phyloP scores from a whole-genome alignment of 495 filamentous ascomycete species.

The Daldinia caldariorum region DNA sequence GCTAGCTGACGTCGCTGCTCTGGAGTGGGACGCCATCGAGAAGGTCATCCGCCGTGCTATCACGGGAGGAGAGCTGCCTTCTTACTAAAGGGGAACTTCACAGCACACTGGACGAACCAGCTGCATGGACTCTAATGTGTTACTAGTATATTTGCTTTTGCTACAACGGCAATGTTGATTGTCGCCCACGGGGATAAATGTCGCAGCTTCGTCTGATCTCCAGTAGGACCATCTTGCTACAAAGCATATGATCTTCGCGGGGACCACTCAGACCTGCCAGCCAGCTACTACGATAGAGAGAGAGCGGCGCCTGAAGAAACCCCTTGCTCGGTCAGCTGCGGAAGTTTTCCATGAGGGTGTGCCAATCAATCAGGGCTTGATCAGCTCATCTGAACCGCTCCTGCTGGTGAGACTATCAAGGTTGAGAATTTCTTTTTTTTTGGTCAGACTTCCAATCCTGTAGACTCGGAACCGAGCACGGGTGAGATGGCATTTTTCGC shows the following conservation, averaged over 20 bases:
- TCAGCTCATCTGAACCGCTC: background rate
- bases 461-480: background rate
- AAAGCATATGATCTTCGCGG: background rate
- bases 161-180: background rate
- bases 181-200: background rate
- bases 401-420: background rate
- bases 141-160: background rate
- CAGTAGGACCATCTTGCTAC: background rate
- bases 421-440: background rate
- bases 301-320: background rate
- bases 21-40: slow-evolving; percentile 57
- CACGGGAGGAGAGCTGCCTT: slow-evolving; percentile 21
- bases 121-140: background rate
- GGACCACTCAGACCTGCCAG: background rate
- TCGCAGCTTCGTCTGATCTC: background rate
- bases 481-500: background rate
- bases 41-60: slow-evolving; percentile 49
- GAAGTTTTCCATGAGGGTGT: background rate
- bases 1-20: slow-evolving; percentile 46
- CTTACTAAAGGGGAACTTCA: slow-evolving; percentile 7
- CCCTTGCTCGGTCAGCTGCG: background rate
- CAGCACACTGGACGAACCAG: background rate
- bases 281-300: background rate
- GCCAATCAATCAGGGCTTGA: background rate
- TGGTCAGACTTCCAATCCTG: background rate